Conservation (phyloP, 345 rosid genomes). For the Aquilaria sinensis region DNA sequence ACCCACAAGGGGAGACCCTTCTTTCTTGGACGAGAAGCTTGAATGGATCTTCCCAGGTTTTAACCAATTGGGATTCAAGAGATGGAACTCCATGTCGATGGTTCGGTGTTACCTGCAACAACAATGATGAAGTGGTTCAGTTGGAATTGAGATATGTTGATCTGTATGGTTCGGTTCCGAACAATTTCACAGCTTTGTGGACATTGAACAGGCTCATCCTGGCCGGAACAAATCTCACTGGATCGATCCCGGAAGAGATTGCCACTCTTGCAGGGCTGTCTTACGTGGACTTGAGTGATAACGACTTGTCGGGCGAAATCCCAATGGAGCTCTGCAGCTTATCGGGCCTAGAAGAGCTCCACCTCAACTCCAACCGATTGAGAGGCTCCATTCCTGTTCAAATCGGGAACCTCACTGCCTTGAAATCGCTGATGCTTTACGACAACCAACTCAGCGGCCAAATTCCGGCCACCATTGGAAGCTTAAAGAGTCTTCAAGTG, state of each 20-base stretch:
- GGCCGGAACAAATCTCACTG: constrained; percentile 61
- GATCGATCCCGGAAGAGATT: constrained; percentile 50
- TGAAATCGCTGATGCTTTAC: constrained; percentile 43
- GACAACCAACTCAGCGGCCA: constrained; percentile 69
- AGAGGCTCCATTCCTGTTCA: constrained; percentile 51
- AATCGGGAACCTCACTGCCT: constrained; percentile 53
- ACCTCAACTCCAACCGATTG: constrained; percentile 57
- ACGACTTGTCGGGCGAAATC: constrained; percentile 58
- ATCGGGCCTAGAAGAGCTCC: constrained; percentile 43
- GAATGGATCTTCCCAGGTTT: constrained; percentile 26
- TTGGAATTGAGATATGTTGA: constrained; percentile 41
- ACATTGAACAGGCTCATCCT: constrained; percentile 43
- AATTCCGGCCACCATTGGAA: constrained; percentile 58
- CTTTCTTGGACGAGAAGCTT: constrained; percentile 51
- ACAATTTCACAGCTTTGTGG: constrained; percentile 35
- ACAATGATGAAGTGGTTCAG: constrained; percentile 22
- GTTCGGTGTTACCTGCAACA: constrained; percentile 45
- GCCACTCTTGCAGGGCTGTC: constrained; percentile 29
- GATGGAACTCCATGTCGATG: constrained; percentile 48
- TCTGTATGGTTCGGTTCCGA: constrained; percentile 41
- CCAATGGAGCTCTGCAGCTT: constrained; percentile 57
- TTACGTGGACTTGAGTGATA: constrained; percentile 59
- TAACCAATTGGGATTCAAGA: constrained; percentile 30
- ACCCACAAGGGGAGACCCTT: constrained; percentile 52
- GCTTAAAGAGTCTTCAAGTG: constrained; percentile 39